A percentile compares a stretch with the other conserved stretches of the same genome.
Evolutionary conservation across 192 early-diverging fungal species (phyloP).

Genomic region (Anaeromyces robustus): DNA sequence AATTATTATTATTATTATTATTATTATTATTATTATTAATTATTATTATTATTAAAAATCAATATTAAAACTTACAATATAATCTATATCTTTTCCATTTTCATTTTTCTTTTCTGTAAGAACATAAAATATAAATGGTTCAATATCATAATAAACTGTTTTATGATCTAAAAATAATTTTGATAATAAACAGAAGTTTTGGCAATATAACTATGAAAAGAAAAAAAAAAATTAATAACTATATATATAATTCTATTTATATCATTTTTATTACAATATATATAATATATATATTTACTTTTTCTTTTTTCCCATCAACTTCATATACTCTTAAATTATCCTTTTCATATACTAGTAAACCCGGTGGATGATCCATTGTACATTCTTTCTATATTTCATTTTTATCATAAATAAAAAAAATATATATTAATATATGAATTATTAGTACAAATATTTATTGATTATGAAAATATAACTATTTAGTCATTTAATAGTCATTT

Average conservation of each 20-base stretch:
- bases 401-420: not conserved
- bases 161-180: conserved; percentile 97
- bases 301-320: conserved; percentile 73
- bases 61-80: conserved; percentile 44
- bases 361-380: conserved; percentile 53
- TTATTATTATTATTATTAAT: too few species aligned
- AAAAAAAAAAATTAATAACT: conserved; percentile 1
- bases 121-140: conserved; percentile 87
- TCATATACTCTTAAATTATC: conserved; percentile 59
- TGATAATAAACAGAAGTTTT: conserved; percentile 81
- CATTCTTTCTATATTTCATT: conserved; percentile 70
- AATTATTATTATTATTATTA: too few species aligned
- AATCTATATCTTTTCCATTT: conserved; percentile 18
- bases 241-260: not conserved
- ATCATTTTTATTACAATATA: not conserved
- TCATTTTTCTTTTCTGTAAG: conserved; percentile 24
- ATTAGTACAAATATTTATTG: too few species aligned
- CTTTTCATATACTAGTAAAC: conserved; percentile 66
- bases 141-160: conserved; percentile 86
- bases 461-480: too few species aligned
- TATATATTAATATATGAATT: not conserved
- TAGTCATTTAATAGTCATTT: too few species aligned
- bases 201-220: conserved; percentile 62
- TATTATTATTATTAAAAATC: not conserved
- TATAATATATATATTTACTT: conserved; percentile 20